Evolutionary conservation across 1,284 basidiomycete species (phyloP).

Genomic region (Apiotrichum sp.): DNA sequence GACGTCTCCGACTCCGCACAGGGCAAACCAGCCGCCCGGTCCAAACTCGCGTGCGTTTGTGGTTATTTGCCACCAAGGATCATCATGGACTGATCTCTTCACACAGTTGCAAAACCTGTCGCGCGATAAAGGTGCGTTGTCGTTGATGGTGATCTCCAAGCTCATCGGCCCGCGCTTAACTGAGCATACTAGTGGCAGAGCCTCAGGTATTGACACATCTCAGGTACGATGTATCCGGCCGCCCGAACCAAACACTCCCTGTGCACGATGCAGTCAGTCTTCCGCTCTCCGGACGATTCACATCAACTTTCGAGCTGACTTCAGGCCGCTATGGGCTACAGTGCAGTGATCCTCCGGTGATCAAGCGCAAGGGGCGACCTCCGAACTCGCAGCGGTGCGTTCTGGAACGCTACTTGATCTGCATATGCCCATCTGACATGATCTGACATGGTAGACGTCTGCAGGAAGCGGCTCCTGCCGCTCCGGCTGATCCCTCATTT

Average conservation of each 20-base stretch:
- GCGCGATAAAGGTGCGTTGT: conserved; percentile 23
- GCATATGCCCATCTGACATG: neutral
- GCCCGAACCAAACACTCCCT: conserved; percentile 13
- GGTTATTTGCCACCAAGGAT: neutral
- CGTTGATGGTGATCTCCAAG: too few relatives aligned
- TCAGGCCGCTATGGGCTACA: conserved; percentile 20
- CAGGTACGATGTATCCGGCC: conserved; percentile 27
- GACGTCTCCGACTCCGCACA: too few relatives aligned
- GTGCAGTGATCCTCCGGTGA: conserved; percentile 22
- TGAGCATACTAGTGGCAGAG: neutral
- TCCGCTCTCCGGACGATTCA: neutral
- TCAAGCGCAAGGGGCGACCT: conserved; percentile 24
- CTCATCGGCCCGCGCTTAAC: neutral
- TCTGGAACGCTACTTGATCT: too few relatives aligned
- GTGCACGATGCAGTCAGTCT: conserved; percentile 23
- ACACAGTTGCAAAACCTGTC: conserved; percentile 24
- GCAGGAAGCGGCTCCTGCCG: neutral
- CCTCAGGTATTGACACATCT: neutral
- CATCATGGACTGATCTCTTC: neutral
- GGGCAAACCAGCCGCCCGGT: conserved; percentile 7
- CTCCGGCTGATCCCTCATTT: neutral
- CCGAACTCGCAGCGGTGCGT: conserved; percentile 12
- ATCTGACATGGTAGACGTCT: neutral
- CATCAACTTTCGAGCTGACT: too few relatives aligned
- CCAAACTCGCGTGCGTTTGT: conserved; percentile 14